Evolutionary conservation across 306 rosid species (phyloP).

Genomic region (Gynostemma pentaphyllum): DNA sequence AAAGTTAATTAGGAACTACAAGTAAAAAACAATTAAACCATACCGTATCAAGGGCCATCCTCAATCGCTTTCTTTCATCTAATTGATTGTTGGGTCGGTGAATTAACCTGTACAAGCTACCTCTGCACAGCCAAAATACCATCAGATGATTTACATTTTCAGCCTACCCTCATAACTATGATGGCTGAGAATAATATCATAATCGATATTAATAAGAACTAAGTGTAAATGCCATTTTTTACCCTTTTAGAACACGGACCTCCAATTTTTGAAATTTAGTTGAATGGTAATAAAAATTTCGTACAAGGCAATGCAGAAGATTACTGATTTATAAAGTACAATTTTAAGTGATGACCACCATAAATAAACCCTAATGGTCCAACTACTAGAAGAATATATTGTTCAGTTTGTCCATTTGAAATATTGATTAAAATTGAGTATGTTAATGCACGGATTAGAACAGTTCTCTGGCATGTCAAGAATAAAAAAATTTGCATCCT

Average conservation of each 20-base stretch:
- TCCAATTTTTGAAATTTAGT: too few species aligned
- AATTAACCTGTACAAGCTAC: constrained; percentile 87
- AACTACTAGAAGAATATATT: too few species aligned
- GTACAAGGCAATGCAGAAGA: too few species aligned
- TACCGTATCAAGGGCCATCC: constrained; percentile 97
- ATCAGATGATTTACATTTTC: not conserved
- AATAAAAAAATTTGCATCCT: too few species aligned
- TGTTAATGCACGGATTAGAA: too few species aligned
- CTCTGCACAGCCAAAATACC: constrained; percentile 45
- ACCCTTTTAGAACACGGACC: not conserved
- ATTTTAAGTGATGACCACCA: too few species aligned
- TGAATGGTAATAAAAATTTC: too few species aligned
- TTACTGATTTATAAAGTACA: too few species aligned
- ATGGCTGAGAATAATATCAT: not conserved
- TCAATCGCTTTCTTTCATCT: constrained; percentile 73
- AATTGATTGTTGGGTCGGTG: constrained; percentile 87
- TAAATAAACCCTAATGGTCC: too few species aligned
- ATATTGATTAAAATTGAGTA: too few species aligned
- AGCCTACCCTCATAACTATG: not conserved
- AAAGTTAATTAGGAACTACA: constrained; percentile 10
- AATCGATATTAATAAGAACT: not conserved
- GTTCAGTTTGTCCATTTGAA: too few species aligned
- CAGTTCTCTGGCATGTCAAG: too few species aligned
- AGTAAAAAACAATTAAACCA: constrained; percentile 15
- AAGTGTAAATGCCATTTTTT: not conserved